A percentile compares a stretch with the other conserved stretches of the same genome.
Conservation (phyloP, 768 basidiomycete species). For the Arthromyces matolae region DNA sequence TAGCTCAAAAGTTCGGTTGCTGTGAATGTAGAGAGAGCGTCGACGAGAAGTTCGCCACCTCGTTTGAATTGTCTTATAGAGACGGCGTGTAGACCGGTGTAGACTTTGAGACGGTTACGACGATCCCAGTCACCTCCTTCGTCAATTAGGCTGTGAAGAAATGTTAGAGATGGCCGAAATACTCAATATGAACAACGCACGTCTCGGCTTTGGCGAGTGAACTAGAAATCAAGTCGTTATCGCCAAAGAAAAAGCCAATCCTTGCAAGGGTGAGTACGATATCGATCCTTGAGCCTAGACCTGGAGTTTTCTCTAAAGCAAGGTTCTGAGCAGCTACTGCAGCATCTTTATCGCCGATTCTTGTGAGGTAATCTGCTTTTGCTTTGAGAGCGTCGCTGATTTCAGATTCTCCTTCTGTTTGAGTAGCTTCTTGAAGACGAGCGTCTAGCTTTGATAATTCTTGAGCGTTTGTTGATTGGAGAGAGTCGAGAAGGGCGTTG, state of each 20-base stretch:
- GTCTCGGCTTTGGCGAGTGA: conserved; percentile 79
- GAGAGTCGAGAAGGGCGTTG: conserved; percentile 44
- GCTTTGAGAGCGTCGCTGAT: conserved; percentile 85
- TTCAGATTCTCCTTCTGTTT: conserved; percentile 91
- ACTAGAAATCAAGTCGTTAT: conserved; percentile 64
- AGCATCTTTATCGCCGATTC: conserved; percentile 78
- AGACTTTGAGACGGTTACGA: conserved; percentile 94
- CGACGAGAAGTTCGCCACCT: conserved; percentile 81
- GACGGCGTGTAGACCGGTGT: conserved; percentile 79
- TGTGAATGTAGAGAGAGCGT: conserved; percentile 92
- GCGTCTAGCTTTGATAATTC: conserved; percentile 74
- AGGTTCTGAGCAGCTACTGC: conserved; percentile 77
- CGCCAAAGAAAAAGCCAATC: conserved; percentile 87
- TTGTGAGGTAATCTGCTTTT: conserved; percentile 79
- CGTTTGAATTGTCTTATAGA: conserved; percentile 90
- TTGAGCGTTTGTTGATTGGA: conserved; percentile 69
- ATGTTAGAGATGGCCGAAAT: not conserved
- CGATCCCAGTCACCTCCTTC: conserved; percentile 98
- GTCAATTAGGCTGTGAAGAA: conserved; percentile 72
- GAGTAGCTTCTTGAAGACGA: conserved; percentile 79
- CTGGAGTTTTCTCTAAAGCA: conserved; percentile 89
- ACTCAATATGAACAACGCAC: conserved; percentile 40
- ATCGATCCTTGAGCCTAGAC: conserved; percentile 90
- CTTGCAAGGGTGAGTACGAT: conserved; percentile 85
- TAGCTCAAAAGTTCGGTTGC: conserved; percentile 86